A percentile compares a stretch with the other conserved stretches of the same genome.
Conservation (phyloP, 805 yeast genomes). For the Dipodascus geniculatus region DNA sequence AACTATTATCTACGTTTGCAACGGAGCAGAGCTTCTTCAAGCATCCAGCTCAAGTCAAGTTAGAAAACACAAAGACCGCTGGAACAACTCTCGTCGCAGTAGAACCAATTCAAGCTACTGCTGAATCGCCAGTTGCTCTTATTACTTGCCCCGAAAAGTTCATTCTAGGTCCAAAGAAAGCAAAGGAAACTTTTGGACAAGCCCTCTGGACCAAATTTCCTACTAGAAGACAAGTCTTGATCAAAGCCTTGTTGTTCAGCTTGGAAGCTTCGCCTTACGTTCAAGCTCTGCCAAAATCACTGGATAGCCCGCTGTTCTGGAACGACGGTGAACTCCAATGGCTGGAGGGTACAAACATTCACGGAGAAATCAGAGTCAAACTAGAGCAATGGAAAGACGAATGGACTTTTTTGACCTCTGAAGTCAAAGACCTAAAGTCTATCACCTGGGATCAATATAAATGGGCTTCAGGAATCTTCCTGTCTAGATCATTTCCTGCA, state of each 20-base stretch:
- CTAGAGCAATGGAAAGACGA: conserved; percentile 40
- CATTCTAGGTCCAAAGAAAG: conserved; percentile 13
- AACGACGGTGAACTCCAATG: conserved; percentile 35
- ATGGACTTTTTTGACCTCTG: conserved; percentile 33
- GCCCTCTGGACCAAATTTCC: conserved; percentile 4
- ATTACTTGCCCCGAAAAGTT: conserved; percentile 13
- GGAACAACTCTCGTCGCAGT: not conserved
- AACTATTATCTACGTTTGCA: not conserved
- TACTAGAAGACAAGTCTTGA: not conserved
- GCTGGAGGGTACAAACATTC: conserved; percentile 60
- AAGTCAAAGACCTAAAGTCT: conserved; percentile 1
- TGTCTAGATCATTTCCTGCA: conserved; percentile 72
- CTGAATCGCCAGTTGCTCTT: conserved; percentile 1
- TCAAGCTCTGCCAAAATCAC: not conserved
- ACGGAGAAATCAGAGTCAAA: conserved; percentile 39
- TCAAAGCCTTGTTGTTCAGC: not conserved
- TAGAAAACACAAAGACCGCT: not conserved
- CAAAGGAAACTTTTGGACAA: conserved; percentile 9
- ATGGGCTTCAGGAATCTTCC: conserved; percentile 64
- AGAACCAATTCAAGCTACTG: not conserved
- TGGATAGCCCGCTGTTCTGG: conserved; percentile 26
- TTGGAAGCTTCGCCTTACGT: not conserved
- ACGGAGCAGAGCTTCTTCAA: not conserved
- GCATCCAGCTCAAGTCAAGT: not conserved
- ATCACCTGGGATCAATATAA: conserved; percentile 31